A percentile compares a stretch with the other conserved stretches of the same genome.
phyloP scores from a whole-genome alignment of 177 flowering plant genomes.

The Vitis hybrid region DNA sequence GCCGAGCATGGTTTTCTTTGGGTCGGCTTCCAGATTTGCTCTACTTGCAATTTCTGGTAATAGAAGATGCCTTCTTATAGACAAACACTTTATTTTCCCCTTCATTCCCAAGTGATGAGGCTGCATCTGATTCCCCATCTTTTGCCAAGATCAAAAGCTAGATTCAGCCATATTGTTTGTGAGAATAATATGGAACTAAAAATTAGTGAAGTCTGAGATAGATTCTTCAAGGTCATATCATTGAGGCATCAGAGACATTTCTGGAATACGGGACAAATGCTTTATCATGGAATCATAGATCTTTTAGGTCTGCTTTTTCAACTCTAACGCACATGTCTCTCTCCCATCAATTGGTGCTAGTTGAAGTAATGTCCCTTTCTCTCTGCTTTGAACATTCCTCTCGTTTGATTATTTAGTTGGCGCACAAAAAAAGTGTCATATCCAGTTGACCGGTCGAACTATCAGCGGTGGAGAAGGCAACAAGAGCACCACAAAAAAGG shows the following conservation, averaged over 20 bases:
- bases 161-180: background rate
- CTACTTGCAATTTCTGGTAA: background rate
- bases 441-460: no score
- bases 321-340: no score
- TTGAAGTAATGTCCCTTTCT: no score
- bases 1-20: slow-evolving; percentile 3
- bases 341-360: no score
- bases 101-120: slow-evolving; percentile 20
- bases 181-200: background rate
- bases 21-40: background rate
- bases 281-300: background rate
- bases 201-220: background rate
- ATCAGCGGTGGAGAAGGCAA: no score
- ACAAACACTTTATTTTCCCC: background rate
- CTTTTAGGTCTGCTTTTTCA: background rate
- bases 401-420: no score
- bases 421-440: no score
- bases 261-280: no score
- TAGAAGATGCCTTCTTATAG: slow-evolving; percentile 20
- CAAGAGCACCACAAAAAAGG: no score
- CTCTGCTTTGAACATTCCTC: no score
- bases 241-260: background rate
- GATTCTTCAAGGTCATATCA: background rate
- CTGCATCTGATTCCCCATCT: slow-evolving; percentile 29
- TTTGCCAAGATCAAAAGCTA: background rate